phyloP scores from a whole-genome alignment of 768 basidiomycete genomes.

The Boletus rubescentipes region DNA sequence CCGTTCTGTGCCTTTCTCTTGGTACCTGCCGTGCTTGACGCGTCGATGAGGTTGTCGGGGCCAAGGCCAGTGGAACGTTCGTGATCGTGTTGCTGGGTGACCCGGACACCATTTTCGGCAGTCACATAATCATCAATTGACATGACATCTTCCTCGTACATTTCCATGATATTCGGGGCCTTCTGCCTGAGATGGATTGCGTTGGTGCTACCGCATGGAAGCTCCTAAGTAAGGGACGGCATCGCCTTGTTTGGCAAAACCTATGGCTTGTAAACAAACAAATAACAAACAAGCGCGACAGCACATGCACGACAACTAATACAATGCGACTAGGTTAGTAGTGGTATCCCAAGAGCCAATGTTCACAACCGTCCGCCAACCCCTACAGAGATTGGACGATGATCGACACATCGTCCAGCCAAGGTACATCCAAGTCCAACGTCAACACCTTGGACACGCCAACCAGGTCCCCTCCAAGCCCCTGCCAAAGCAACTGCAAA shows the following conservation, averaged over 20 bases:
- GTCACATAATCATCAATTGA: conserved; percentile 15
- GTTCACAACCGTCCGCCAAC: background rate
- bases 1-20: conserved; percentile 19
- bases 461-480: conserved; percentile 54
- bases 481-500: conserved; percentile 52
- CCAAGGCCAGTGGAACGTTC: conserved; percentile 23
- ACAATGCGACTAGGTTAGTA: conserved; percentile 4
- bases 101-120: conserved; percentile 24
- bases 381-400: conserved; percentile 56
- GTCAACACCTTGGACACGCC: conserved; percentile 59
- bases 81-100: conserved; percentile 40
- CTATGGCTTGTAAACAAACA: too few species aligned
- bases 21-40: conserved; percentile 3
- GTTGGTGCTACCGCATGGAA: background rate
- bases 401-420: conserved; percentile 70
- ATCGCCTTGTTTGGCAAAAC: conserved; percentile 14
- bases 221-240: conserved; percentile 13
- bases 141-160: conserved; percentile 7
- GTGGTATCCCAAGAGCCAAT: background rate
- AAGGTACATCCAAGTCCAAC: conserved; percentile 60
- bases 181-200: background rate
- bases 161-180: conserved; percentile 36
- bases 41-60: background rate
- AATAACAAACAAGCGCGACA: background rate
- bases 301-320: background rate